These are phyloP conservation scores for Taphrina betulina DNA, from an alignment of 1,139 yeast species.

Conservation along the genomic window DNA sequence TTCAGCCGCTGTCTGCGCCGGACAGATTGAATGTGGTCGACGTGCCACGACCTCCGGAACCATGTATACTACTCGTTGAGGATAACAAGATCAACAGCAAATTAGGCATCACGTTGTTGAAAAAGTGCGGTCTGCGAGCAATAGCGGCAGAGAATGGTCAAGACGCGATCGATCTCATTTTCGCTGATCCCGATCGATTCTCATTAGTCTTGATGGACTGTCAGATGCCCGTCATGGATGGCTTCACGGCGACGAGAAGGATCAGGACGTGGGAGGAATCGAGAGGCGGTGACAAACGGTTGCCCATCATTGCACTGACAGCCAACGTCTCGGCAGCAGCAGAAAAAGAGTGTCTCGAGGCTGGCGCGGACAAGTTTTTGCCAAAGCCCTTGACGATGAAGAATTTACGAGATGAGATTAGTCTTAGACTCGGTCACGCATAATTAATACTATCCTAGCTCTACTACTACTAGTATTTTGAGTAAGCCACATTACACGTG, in stretches of 20 bases:
- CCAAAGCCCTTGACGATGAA: conserved; percentile 77
- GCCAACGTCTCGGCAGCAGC: conserved; percentile 91
- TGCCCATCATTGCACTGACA: conserved; percentile 88
- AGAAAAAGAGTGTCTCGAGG: conserved; percentile 68
- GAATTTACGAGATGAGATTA: conserved; percentile 50
- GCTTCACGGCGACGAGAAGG: conserved; percentile 73
- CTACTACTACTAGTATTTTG: too few relatives aligned
- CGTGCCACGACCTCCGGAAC: conserved; percentile 37
- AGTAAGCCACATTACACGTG: too few relatives aligned
- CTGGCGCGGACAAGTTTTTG: conserved; percentile 86
- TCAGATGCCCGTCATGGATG: conserved; percentile 93
- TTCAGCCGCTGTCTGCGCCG: background rate
- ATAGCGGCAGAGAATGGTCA: conserved; percentile 86
- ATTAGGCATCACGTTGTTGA: conserved; percentile 80
- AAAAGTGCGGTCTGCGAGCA: conserved; percentile 69
- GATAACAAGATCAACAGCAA: conserved; percentile 90
- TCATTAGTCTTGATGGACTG: conserved; percentile 92
- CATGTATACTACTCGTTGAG: conserved; percentile 80
- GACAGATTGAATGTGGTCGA: background rate
- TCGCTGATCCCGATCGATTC: conserved; percentile 45
- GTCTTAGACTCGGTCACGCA: background rate
- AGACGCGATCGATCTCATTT: conserved; percentile 65
- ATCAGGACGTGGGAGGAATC: conserved; percentile 59
- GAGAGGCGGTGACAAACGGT: conserved; percentile 46
- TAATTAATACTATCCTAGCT: too few relatives aligned